These are phyloP conservation scores for Trypanosomatidae sp. DNA, from an alignment of 208 protist species.

Conservation along the genomic window DNA sequence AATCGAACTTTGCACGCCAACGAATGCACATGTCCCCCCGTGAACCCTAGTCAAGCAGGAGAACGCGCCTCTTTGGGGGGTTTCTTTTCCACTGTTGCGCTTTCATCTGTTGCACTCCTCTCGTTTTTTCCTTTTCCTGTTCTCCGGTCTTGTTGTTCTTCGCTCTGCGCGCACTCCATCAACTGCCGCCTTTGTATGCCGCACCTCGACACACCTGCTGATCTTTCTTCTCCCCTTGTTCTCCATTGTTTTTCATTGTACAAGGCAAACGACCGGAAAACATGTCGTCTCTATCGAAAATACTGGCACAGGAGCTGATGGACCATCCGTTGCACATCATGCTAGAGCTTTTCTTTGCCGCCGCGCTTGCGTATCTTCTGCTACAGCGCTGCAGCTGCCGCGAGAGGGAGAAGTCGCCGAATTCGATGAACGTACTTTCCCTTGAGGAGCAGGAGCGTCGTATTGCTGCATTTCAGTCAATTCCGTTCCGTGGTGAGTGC, in stretches of 20 bases:
- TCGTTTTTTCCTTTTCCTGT: background rate
- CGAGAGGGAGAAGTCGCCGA: conserved; percentile 8
- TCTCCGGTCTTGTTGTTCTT: background rate
- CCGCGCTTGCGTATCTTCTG: conserved; percentile 45
- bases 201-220: background rate
- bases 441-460: conserved; percentile 80
- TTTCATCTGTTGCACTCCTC: background rate
- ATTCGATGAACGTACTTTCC: conserved; percentile 50
- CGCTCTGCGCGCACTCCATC: background rate
- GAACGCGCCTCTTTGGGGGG: background rate
- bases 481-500: conserved; percentile 50
- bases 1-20: background rate
- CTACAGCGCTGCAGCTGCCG: conserved; percentile 26
- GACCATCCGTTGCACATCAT: conserved; percentile 67
- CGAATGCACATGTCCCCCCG: background rate
- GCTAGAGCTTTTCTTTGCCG: conserved; percentile 66
- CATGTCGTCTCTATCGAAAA: conserved; percentile 12
- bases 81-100: background rate
- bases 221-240: background rate
- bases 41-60: background rate
- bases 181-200: background rate
- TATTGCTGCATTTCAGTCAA: conserved; percentile 63
- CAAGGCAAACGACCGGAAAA: background rate
- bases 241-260: background rate
- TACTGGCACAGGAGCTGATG: conserved; percentile 37